Base-by-base conservation (phyloP, 441 rosid genomes). In the Erysimum cheiri region DNA sequence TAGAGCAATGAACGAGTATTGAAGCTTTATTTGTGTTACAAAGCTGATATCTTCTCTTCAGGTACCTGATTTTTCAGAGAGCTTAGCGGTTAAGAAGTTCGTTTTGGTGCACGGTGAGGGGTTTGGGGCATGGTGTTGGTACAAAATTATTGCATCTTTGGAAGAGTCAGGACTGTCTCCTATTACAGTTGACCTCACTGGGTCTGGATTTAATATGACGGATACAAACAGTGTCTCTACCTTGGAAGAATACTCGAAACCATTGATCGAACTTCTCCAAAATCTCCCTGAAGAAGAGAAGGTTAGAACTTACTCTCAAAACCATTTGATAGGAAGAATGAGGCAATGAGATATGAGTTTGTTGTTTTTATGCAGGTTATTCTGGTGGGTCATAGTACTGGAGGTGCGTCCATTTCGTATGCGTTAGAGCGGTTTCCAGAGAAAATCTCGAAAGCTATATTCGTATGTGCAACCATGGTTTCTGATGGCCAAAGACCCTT, bases 81-180 rank as follows among this genome's bases (percentile, higher is more conserved):
- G 80, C 60, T 65, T 94, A 62, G 82, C 75, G 36, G 73, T 80
- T 31, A 94, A 82, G 79, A 94, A 81, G 63, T 64, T 91, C 12
- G 77, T 94, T 24, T 53, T 94, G 67, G 77, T 91, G 60, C 97
- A 94, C 11, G 98, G 98, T 73, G 98, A 88, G 81, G 97, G 98
- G 1, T 94, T 88, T 83, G 98, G 98, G 49, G 98, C 98, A 17
- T 94, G 98, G 98, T 91, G 97, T 80, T 94, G 98, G 98, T 94
- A 94, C 80, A 91, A 94, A 79, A 85, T 90, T 6, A 79, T 91
- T 71, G 87, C 93, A 69, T 84, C 81, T 32, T 60, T 91, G 76
- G 97, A 94, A 83, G 98, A 94, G 85, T 89, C 80, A 7, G 92
- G 97, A 55, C 79, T 90, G 55, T 76, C 74, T 65, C 92, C 97